These are phyloP conservation scores for Entomortierella lignicola DNA, from an alignment of 192 early-diverging fungal species.

Conservation along the genomic window DNA sequence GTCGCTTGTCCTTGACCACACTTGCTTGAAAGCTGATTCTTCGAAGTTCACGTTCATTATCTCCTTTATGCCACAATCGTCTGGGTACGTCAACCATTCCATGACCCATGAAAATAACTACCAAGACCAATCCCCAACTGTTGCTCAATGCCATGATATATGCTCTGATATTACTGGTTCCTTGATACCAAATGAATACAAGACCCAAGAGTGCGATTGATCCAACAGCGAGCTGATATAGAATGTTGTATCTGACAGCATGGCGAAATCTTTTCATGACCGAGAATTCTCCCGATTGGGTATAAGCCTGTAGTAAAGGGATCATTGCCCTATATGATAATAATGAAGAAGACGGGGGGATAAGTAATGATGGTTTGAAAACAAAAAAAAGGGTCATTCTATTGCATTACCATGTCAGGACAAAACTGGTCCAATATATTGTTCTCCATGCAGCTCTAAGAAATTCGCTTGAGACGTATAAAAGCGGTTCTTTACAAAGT, in stretches of 20 bases:
- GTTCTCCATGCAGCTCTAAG: slow-evolving; percentile 83
- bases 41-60: slow-evolving; percentile 68
- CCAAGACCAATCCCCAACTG: slow-evolving; percentile 91
- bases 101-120: slow-evolving; percentile 92
- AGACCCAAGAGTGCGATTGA: slow-evolving; percentile 76
- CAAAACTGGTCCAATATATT: slow-evolving; percentile 93
- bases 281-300: slow-evolving; percentile 89
- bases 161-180: slow-evolving; percentile 69
- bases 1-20: slow-evolving; percentile 80
- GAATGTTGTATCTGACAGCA: slow-evolving; percentile 83
- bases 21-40: slow-evolving; percentile 76
- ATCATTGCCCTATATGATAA: slow-evolving; percentile 71
- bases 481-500: slow-evolving; percentile 78
- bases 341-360: background rate
- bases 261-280: slow-evolving; percentile 73
- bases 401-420: slow-evolving; percentile 81
- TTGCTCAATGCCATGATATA: slow-evolving; percentile 94
- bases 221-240: slow-evolving; percentile 82
- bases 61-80: slow-evolving; percentile 82
- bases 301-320: slow-evolving; percentile 86
- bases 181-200: slow-evolving; percentile 73
- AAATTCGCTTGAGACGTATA: slow-evolving; percentile 77
- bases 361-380: slow-evolving; percentile 19
- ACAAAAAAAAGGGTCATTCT: slow-evolving; percentile 22
- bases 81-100: slow-evolving; percentile 93